Base-by-base conservation (phyloP, 768 basidiomycete genomes). In the Sarcomyxa edulis region DNA sequence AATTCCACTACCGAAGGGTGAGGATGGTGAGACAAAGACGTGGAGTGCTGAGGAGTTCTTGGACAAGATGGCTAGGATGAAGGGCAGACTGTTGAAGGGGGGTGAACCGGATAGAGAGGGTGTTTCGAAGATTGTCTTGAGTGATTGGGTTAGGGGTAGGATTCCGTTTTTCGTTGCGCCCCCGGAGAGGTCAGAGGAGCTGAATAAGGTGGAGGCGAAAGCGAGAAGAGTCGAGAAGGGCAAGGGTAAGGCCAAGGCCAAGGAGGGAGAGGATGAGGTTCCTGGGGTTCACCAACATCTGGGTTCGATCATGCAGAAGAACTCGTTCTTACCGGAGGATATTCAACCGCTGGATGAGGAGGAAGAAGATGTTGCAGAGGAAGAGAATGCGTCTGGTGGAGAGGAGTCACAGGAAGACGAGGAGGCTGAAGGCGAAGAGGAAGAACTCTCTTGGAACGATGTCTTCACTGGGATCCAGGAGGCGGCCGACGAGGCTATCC, bases 141-240 rank as follows among this genome's bases (percentile, higher is more conserved):
- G 83, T 58, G 96, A 97, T 59, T 97, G 95, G 95, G 92, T 97
- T 42, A 71, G 96, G 32, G 96, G 95, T 6, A 84, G 91, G 50
- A 95, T 99, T 53, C 96, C 96, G 14, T 99, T 82, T 71, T 99
- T 97, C 53, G 93, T 92, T 25, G 57, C 84, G 9, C 96, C 96
- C 10, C 95, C 95, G 39, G 91, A 90, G 56, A 68, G 87, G 41
- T 56, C 85, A 7, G 79, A 81, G 47, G 82, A 78, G 48, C 62
- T 84, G 41, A 85, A 86, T 52, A 68, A 65, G 51, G 65, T 64
- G 9, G 84, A 84, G 63, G 80, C 73, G 45, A 74, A 70, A 55
- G 63, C 64, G 41, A 67, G 61, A 44, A 71, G 62, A 54, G 65
- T 64, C 50, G 60, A 60, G 29, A 77, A 78, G 54, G 74, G 72